phyloP scores from a whole-genome alignment of 2,329 filamentous ascomycete genomes.

The Penicillium sp. region DNA sequence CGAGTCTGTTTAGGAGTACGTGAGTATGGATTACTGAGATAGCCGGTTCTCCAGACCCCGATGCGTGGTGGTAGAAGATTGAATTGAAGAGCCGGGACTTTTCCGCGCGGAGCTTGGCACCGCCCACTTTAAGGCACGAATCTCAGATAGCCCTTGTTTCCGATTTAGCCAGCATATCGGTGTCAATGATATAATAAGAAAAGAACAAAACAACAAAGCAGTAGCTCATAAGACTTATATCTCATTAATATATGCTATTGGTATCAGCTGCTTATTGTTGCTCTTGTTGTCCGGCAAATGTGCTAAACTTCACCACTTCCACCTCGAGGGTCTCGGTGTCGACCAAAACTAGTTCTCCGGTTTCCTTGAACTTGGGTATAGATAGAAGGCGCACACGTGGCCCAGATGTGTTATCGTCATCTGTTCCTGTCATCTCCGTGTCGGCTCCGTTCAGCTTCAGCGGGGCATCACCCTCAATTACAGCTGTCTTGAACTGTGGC shows the following conservation, averaged over 20 bases:
- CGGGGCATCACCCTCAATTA: constrained; percentile 49
- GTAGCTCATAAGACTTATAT: no score
- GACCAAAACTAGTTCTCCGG: constrained; percentile 71
- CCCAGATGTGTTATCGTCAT: constrained; percentile 43
- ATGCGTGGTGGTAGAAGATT: no score
- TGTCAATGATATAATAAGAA: no score
- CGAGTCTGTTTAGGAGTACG: no score
- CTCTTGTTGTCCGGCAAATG: constrained; percentile 33
- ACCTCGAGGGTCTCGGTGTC: constrained; percentile 79
- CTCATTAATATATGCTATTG: constrained; percentile 8
- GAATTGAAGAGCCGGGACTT: no score
- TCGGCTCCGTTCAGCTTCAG: constrained; percentile 30
- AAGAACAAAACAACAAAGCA: no score
- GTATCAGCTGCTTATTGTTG: constrained; percentile 22
- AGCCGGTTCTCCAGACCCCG: no score
- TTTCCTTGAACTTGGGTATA: constrained; percentile 71
- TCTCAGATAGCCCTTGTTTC: no score
- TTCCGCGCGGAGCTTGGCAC: no score
- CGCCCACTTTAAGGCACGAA: no score
- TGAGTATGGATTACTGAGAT: no score
- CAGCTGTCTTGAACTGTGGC: constrained; percentile 62
- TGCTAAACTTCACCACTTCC: constrained; percentile 55
- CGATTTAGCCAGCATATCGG: no score
- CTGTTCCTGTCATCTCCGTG: constrained; percentile 25
- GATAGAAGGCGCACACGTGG: constrained; percentile 67